Evolutionary conservation across 331 rosid genomes (phyloP).

Genomic region (Telfairia occidentalis): DNA sequence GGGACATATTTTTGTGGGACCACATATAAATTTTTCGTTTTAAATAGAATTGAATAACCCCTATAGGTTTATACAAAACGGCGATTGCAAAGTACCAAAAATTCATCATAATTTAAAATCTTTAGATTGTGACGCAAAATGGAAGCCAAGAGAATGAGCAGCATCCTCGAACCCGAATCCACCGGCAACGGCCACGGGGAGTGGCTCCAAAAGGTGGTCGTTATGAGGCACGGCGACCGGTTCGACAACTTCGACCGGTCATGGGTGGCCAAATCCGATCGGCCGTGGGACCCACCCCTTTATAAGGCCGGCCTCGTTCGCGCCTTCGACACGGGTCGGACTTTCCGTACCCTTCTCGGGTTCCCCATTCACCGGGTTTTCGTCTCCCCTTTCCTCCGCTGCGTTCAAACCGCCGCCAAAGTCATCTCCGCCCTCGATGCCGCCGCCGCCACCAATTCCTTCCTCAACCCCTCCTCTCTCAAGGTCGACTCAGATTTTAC

Average conservation of each 20-base stretch:
- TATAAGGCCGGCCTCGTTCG: conserved; percentile 36
- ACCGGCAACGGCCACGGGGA: conserved; percentile 10
- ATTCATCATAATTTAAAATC: background rate
- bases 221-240: conserved; percentile 96
- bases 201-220: conserved; percentile 57
- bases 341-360: conserved; percentile 28
- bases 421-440: conserved; percentile 48
- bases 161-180: background rate
- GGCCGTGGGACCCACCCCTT: conserved; percentile 85
- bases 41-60: too few relatives aligned
- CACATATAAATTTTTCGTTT: background rate
- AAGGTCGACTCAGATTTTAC: conserved; percentile 29
- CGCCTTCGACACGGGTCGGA: conserved; percentile 50
- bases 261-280: conserved; percentile 39
- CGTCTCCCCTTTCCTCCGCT: conserved; percentile 87
- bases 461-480: conserved; percentile 28
- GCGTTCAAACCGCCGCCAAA: conserved; percentile 68
- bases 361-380: conserved; percentile 53
- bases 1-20: background rate
- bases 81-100: background rate
- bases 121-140: background rate
- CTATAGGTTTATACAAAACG: background rate
- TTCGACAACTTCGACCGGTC: conserved; percentile 44
- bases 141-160: conserved; percentile 18
- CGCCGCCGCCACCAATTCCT: conserved; percentile 19